Percentiles rank a stretch among this genome's conserved stretches.
These are phyloP conservation scores for Monilinia vaccinii-corymbosi DNA, from an alignment of 2,329 filamentous ascomycete species.

Conservation along the genomic window DNA sequence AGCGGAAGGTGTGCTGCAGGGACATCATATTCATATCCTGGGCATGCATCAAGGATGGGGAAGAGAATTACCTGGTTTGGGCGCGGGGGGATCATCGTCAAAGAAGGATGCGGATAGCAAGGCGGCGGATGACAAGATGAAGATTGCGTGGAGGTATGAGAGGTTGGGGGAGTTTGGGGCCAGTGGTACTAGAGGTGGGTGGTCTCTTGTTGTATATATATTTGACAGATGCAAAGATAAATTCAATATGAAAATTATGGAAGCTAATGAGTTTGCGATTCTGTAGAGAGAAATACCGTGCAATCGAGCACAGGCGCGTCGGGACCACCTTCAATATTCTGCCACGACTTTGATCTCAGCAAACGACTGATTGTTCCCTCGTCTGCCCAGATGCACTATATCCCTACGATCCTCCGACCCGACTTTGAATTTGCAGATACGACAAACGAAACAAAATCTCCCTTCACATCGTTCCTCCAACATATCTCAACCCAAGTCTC, in stretches of 20 bases:
- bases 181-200: slow-evolving; percentile 38
- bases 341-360: slow-evolving; percentile 64
- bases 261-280: slow-evolving; percentile 8
- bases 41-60: slow-evolving; percentile 75
- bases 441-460: slow-evolving; percentile 34
- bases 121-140: slow-evolving; percentile 68
- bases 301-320: slow-evolving; percentile 12
- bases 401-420: slow-evolving; percentile 33
- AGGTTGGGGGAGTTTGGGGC: slow-evolving; percentile 59
- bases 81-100: slow-evolving; percentile 35
- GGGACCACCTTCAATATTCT: slow-evolving; percentile 40
- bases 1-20: slow-evolving; percentile 85
- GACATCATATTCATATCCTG: slow-evolving; percentile 78
- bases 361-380: slow-evolving; percentile 52
- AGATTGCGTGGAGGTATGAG: slow-evolving; percentile 98
- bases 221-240: slow-evolving; percentile 23
- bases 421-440: slow-evolving; percentile 25
- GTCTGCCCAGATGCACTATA: slow-evolving; percentile 42
- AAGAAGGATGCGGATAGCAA: slow-evolving; percentile 31
- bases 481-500: slow-evolving; percentile 47
- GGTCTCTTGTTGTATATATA: slow-evolving; percentile 44
- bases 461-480: slow-evolving; percentile 56
- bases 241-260: slow-evolving; percentile 11
- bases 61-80: slow-evolving; percentile 70
- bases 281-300: slow-evolving; percentile 20